A percentile compares a stretch with the other conserved stretches of the same genome.
Evolutionary conservation across 2,329 filamentous ascomycete species (phyloP).

Genomic region (Fusarium incarnatum): DNA sequence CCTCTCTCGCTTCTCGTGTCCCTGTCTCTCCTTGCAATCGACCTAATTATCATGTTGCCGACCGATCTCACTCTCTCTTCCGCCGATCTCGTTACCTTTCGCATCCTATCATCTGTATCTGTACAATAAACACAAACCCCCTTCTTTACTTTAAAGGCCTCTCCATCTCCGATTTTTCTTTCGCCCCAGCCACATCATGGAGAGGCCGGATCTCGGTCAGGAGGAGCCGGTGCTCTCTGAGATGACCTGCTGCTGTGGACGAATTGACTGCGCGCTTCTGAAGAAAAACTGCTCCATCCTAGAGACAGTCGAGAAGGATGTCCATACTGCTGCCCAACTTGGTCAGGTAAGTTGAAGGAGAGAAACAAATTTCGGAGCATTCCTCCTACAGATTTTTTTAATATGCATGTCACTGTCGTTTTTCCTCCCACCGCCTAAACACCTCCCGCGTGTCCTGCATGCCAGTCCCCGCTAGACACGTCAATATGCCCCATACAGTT

Average conservation of each 20-base stretch:
- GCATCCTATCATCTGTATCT: neutral
- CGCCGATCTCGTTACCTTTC: slow-evolving; percentile 14
- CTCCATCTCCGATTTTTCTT: slow-evolving; percentile 33
- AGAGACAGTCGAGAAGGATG: slow-evolving; percentile 86
- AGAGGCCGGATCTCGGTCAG: slow-evolving; percentile 41
- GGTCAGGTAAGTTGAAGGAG: slow-evolving; percentile 82
- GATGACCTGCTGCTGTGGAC: slow-evolving; percentile 86
- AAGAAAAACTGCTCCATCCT: slow-evolving; percentile 83
- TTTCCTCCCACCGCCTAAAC: slow-evolving; percentile 20
- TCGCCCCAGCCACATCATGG: slow-evolving; percentile 35
- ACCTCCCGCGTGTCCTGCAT: slow-evolving; percentile 36
- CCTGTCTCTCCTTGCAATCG: neutral
- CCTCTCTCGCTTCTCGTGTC: neutral
- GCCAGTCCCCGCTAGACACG: slow-evolving; percentile 37
- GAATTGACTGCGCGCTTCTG: slow-evolving; percentile 80
- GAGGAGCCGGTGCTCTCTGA: slow-evolving; percentile 49
- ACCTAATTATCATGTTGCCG: slow-evolving; percentile 41
- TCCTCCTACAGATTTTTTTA: slow-evolving; percentile 29
- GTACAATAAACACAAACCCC: slow-evolving; percentile 25
- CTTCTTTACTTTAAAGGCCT: slow-evolving; percentile 25
- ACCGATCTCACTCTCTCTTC: slow-evolving; percentile 19
- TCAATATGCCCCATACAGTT: slow-evolving; percentile 51
- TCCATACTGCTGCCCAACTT: slow-evolving; percentile 85
- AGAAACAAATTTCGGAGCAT: slow-evolving; percentile 39
- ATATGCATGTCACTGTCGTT: neutral